These are phyloP conservation scores for Rhipidocladum racemiflorum DNA, from an alignment of 176 grass and related monocot species.

Conservation along the genomic window DNA sequence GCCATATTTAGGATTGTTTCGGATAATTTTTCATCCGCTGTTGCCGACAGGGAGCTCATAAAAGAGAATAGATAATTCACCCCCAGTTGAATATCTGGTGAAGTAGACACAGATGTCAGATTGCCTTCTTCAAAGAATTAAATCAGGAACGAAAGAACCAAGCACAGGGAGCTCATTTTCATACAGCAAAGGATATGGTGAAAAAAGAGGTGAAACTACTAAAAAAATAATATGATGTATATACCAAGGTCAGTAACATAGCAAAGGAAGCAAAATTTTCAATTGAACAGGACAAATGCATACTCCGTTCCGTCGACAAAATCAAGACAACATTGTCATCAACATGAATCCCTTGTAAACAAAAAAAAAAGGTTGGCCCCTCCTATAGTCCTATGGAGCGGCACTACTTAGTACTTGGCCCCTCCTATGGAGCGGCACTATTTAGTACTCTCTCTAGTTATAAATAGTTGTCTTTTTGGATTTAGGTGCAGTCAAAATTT, in stretches of 20 bases:
- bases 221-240: not conserved
- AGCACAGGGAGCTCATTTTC: not conserved
- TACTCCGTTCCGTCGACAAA: not conserved
- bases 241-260: not conserved
- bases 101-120: not conserved
- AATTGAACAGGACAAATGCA: constrained; percentile 19
- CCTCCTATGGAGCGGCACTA: constrained; percentile 34
- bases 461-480: too few relatives aligned
- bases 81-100: not conserved
- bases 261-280: constrained; percentile 1
- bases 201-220: not conserved
- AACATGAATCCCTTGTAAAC: constrained; percentile 18
- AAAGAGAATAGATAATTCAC: not conserved
- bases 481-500: too few relatives aligned
- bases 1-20: too few relatives aligned
- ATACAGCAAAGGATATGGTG: not conserved
- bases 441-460: too few relatives aligned
- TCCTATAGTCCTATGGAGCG: constrained; percentile 23
- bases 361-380: not conserved
- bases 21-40: too few relatives aligned
- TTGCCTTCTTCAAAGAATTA: not conserved
- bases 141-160: not conserved
- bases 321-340: constrained; percentile 17
- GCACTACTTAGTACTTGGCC: constrained; percentile 23
- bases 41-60: too few relatives aligned